These are phyloP conservation scores for Metschnikowia peoriensis DNA, from an alignment of 805 yeast genomes.

Conservation along the genomic window DNA sequence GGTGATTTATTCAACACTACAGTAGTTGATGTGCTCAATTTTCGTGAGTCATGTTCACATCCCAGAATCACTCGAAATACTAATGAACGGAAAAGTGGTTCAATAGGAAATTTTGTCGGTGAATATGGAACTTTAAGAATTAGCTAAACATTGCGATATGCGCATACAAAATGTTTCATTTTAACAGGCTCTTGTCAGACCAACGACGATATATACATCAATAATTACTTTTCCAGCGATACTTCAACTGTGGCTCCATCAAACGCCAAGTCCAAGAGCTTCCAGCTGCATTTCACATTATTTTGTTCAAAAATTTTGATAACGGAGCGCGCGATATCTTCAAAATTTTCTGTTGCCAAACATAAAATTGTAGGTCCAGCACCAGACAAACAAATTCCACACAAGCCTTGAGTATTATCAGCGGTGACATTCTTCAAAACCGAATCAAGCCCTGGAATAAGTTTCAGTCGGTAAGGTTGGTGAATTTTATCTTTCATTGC, in stretches of 20 bases:
- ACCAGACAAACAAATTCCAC: conserved; percentile 94
- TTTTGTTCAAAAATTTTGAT: conserved; percentile 65
- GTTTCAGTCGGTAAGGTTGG: conserved; percentile 91
- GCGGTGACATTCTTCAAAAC: conserved; percentile 82
- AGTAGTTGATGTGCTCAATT: too few species aligned
- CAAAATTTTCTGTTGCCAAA: conserved; percentile 86
- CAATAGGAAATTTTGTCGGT: too few species aligned
- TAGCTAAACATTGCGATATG: too few species aligned
- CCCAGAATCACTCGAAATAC: too few species aligned
- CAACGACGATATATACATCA: too few species aligned
- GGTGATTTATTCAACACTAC: too few species aligned
- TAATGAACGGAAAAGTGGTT: too few species aligned
- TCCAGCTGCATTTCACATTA: conserved; percentile 74
- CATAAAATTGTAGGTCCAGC: conserved; percentile 98
- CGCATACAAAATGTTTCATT: too few species aligned
- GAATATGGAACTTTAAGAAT: too few species aligned
- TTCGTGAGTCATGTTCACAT: too few species aligned
- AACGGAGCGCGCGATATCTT: conserved; percentile 75
- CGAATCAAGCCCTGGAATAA: conserved; percentile 88
- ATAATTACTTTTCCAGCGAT: not conserved
- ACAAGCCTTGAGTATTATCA: conserved; percentile 72
- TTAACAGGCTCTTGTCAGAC: too few species aligned
- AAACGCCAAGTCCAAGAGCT: conserved; percentile 77
- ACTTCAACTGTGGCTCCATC: conserved; percentile 72
- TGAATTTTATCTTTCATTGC: conserved; percentile 97